phyloP scores from a whole-genome alignment of 2,329 filamentous ascomycete genomes.

The Apiospora aurea region DNA sequence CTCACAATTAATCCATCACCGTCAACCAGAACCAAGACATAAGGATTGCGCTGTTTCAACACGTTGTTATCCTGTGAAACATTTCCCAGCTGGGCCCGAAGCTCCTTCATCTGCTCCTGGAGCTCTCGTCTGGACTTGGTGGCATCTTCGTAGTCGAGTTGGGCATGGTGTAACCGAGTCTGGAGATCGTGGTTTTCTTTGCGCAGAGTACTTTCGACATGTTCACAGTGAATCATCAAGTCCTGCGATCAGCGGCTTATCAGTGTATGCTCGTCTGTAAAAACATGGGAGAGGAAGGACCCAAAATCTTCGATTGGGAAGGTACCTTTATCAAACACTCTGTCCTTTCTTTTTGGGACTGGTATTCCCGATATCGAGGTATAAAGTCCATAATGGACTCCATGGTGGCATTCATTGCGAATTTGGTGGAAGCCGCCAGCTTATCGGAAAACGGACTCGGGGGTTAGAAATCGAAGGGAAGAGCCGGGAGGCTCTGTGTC shows the following conservation, averaged over 20 bases:
- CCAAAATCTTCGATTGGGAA: neutral
- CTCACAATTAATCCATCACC: constrained; percentile 68
- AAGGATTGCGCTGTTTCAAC: constrained; percentile 60
- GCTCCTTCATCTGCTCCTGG: constrained; percentile 54
- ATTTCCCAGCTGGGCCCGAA: constrained; percentile 46
- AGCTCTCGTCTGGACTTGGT: constrained; percentile 56
- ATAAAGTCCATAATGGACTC: constrained; percentile 53
- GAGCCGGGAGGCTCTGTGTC: neutral
- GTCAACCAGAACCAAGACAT: constrained; percentile 67
- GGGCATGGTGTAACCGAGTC: constrained; percentile 50
- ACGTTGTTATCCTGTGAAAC: constrained; percentile 47
- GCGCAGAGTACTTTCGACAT: constrained; percentile 50
- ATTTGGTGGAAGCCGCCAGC: constrained; percentile 6
- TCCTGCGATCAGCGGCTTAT: constrained; percentile 45
- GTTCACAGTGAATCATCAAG: constrained; percentile 53
- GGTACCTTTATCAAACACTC: constrained; percentile 57
- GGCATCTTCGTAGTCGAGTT: constrained; percentile 60
- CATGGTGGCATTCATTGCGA: constrained; percentile 32
- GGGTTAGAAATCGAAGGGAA: neutral
- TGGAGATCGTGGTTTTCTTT: constrained; percentile 53
- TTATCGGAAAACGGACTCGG: neutral
- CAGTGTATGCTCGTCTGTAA: neutral
- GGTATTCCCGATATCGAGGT: constrained; percentile 53
- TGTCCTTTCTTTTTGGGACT: constrained; percentile 48
- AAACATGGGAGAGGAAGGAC: constrained; percentile 23